Evolutionary conservation across 176 grass and related monocot species (phyloP).

Genomic region (Luzula sylvatica): DNA sequence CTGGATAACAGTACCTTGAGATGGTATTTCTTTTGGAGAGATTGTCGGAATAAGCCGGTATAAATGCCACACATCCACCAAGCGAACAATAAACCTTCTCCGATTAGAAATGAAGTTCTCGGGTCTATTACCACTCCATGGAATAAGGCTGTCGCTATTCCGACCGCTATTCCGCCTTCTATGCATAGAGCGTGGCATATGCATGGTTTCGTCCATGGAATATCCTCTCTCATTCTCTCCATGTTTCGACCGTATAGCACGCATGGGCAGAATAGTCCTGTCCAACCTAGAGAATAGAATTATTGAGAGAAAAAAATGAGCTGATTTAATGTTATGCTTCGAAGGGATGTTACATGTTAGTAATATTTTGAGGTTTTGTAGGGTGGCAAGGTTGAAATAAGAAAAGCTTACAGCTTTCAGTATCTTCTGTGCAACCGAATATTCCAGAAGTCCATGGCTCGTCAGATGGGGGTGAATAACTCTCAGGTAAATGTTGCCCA

Average conservation of each 20-base stretch:
- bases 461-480: slow-evolving; percentile 57
- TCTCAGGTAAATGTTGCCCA: slow-evolving; percentile 66
- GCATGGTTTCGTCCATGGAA: slow-evolving; percentile 49
- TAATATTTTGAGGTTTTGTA: no score
- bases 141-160: slow-evolving; percentile 37
- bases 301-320: no score
- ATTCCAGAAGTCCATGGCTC: slow-evolving; percentile 82
- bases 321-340: no score
- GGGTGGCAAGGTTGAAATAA: no score
- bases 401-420: slow-evolving; percentile 67
- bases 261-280: slow-evolving; percentile 56
- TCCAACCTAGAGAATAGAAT: slow-evolving; percentile 29
- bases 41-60: slow-evolving; percentile 21
- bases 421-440: slow-evolving; percentile 66
- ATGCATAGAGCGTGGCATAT: slow-evolving; percentile 46
- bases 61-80: slow-evolving; percentile 54
- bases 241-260: slow-evolving; percentile 61
- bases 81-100: slow-evolving; percentile 42
- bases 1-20: no score
- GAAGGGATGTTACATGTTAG: no score
- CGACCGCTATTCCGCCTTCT: slow-evolving; percentile 62
- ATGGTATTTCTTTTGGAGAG: slow-evolving; percentile 54
- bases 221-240: slow-evolving; percentile 45
- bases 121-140: slow-evolving; percentile 38
- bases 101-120: slow-evolving; percentile 30